Conservation (phyloP, 495 filamentous ascomycete genomes). For the Penicillium bovifimosum region DNA sequence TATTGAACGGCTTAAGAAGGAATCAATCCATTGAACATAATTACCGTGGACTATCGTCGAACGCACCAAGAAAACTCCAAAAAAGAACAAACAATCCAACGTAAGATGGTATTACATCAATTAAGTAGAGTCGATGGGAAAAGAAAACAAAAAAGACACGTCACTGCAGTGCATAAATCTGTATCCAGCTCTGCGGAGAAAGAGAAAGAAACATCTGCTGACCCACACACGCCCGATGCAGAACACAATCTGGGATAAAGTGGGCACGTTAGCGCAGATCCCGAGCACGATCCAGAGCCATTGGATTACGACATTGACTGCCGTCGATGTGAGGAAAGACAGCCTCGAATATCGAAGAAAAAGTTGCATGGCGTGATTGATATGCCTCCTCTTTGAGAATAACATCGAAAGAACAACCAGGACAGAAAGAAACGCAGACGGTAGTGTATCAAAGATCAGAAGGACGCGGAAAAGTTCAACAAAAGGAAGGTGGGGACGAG, state of each 20-base stretch:
- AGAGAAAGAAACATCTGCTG: not conserved
- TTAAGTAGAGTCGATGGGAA: constrained; percentile 13
- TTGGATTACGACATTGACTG: constrained; percentile 17
- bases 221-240: not conserved
- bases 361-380: constrained; percentile 1
- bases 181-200: not conserved
- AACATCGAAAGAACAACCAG: not conserved
- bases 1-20: not conserved
- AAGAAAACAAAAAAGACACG: not conserved
- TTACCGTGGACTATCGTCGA: constrained; percentile 7
- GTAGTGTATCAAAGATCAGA: not conserved
- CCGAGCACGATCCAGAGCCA: constrained; percentile 15
- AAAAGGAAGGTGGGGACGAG: constrained; percentile 1
- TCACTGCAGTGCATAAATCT: not conserved
- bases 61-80: constrained; percentile 3
- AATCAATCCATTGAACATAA: constrained; percentile 12
- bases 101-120: constrained; percentile 40
- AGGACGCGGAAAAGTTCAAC: not conserved
- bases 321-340: not conserved
- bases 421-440: not conserved
- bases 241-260: not conserved
- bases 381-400: not conserved
- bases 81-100: constrained; percentile 18
- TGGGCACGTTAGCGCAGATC: not conserved
- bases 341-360: constrained; percentile 3